Base-by-base conservation (phyloP, 2,329 filamentous ascomycete species). In the Phoma sp. region DNA sequence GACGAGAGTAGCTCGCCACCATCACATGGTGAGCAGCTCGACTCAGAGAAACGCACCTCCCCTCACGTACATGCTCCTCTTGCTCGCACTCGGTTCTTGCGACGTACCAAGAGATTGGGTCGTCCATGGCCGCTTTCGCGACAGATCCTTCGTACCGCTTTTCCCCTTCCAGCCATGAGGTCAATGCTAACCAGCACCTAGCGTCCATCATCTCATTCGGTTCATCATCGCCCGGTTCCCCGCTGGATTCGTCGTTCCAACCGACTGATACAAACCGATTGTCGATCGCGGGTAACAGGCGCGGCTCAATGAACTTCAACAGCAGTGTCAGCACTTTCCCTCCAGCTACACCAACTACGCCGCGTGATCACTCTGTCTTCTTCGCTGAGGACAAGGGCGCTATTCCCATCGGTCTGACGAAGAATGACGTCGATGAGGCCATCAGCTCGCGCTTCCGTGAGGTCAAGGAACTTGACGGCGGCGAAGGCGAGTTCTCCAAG, bases 401-500 rank as follows among this genome's bases (percentile, higher is more conserved):
- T 2, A 82, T 71, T 10, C 72, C 72, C 1, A 72, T 92, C 49
- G 85, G 84, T 7, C 85, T 88, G 53, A 85, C 84, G n/a, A 84
- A 85, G 31, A 85, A 86, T 40, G 87, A 96, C 58, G 83, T 94
- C 15, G 94, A 98, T 69, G 84, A 86, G 21, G 85, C 85, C 47
- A 78, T 97, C 46, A 85, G 85, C 12, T 84, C 86, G 3, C 86
- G 90, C 49, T 99, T 99, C 71, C 86, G 89, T 50, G 90, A 88
- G 57, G 89, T 96, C 12, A 90, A 67, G 56, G 62, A 64, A 92
- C 65, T 82, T 88, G 55, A 84, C 94, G 62, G 64, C 29, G 94
- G 94, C 43, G 88, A 88, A 56, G 95, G 95, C 54, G 94, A 97
- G 73, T 99, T 99, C 71, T 98, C 95, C 0, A 86, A 90, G 51